phyloP scores from a whole-genome alignment of 1,284 basidiomycete genomes.

The Mycena citricolor region DNA sequence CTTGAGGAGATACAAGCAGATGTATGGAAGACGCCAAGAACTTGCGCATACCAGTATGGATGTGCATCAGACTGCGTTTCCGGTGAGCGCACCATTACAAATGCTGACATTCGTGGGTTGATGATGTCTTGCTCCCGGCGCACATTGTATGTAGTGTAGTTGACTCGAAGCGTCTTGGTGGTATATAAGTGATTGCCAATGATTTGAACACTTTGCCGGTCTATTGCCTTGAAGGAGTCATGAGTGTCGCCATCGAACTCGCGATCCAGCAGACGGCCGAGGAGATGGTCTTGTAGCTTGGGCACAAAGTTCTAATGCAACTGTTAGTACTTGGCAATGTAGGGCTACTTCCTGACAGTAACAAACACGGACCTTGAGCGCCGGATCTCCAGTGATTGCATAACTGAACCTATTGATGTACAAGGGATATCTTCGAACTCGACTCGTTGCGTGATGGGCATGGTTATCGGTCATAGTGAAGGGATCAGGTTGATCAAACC shows the following conservation, averaged over 20 bases:
- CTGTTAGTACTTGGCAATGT: conserved; percentile 21
- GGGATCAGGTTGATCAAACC: no score
- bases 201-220: background rate
- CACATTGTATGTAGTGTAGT: conserved; percentile 34
- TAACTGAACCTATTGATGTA: no score
- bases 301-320: conserved; percentile 14
- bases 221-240: background rate
- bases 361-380: conserved; percentile 22
- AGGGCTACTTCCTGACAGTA: no score
- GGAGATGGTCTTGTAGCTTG: conserved; percentile 15
- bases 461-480: no score
- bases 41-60: conserved; percentile 19
- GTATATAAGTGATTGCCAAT: background rate
- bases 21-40: background rate
- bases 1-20: conserved; percentile 1
- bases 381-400: conserved; percentile 13
- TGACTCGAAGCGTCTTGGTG: conserved; percentile 10
- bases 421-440: no score
- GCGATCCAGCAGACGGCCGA: background rate
- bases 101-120: conserved; percentile 28
- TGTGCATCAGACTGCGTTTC: background rate
- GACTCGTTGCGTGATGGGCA: no score
- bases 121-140: conserved; percentile 33
- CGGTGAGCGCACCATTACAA: conserved; percentile 30
- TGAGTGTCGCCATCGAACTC: conserved; percentile 6